Percentiles rank a stretch among this genome's conserved stretches.
These are phyloP conservation scores for Phaeodactylum tricornutum DNA, from an alignment of 108 stramenopile species.

Conservation along the genomic window DNA sequence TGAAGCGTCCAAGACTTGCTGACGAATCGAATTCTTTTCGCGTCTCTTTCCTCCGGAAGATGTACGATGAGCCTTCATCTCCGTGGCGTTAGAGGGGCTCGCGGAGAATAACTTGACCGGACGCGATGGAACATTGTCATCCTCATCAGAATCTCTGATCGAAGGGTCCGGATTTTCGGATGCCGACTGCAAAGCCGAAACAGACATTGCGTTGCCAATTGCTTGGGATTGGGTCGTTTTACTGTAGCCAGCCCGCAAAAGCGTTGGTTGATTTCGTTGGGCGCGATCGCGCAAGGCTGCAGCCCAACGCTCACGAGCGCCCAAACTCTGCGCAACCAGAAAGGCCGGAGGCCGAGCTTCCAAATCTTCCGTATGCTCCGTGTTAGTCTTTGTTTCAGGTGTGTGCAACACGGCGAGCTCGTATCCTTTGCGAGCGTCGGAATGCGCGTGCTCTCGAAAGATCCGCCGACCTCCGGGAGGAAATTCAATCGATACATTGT, in stretches of 20 bases:
- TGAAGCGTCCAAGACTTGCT: slow-evolving; percentile 8
- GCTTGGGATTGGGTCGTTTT: background rate
- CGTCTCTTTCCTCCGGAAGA: no score
- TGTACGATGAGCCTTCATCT: no score
- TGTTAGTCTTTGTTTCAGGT: slow-evolving; percentile 3
- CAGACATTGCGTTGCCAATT: no score
- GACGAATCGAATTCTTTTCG: no score
- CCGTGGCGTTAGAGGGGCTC: no score
- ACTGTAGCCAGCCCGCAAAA: slow-evolving; percentile 18
- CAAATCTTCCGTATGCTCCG: slow-evolving; percentile 10
- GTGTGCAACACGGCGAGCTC: slow-evolving; percentile 53
- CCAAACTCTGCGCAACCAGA: slow-evolving; percentile 54
- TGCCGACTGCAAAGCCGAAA: no score
- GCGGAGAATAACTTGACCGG: no score
- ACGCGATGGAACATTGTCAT: no score
- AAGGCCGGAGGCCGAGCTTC: slow-evolving; percentile 30
- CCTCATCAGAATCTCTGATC: no score
- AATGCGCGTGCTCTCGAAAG: slow-evolving; percentile 82
- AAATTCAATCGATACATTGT: slow-evolving; percentile 47
- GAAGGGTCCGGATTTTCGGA: no score
- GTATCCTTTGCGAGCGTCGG: slow-evolving; percentile 64
- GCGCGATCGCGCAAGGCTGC: slow-evolving; percentile 45
- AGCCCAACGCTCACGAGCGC: slow-evolving; percentile 55
- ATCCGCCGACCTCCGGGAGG: slow-evolving; percentile 78
- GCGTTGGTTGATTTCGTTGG: slow-evolving; percentile 15